Percentiles rank a stretch among this genome's conserved stretches.
Conservation (phyloP, 148 eudicot genomes). For the Rhododendron griersonianum region DNA sequence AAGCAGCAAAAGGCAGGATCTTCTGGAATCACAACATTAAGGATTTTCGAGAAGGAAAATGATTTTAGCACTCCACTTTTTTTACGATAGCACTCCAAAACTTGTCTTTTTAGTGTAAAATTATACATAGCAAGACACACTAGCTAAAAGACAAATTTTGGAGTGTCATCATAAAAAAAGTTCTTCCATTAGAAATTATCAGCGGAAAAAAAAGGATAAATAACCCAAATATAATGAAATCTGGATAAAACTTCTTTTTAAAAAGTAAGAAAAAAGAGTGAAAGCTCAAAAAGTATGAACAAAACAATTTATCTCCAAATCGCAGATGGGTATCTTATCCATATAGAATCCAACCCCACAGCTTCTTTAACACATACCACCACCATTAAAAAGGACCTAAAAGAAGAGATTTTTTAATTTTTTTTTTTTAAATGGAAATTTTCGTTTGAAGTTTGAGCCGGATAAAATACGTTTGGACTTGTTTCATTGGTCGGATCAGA, state of each 20-base stretch:
- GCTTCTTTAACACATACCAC: background rate
- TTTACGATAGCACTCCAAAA: too few species aligned
- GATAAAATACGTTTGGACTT: background rate
- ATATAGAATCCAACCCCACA: background rate
- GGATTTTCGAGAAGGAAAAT: background rate
- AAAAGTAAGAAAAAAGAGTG: background rate
- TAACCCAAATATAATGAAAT: background rate
- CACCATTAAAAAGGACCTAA: background rate
- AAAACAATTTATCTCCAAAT: background rate
- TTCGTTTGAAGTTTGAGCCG: too few species aligned
- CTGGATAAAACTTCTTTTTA: background rate
- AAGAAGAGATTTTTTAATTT: too few species aligned
- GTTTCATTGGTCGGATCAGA: background rate
- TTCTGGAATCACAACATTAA: background rate
- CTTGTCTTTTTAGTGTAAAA: too few species aligned
- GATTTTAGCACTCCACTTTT: too few species aligned
- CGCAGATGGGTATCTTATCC: background rate
- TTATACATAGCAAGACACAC: too few species aligned
- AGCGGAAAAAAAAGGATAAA: background rate
- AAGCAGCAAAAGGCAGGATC: background rate
- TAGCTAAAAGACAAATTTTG: too few species aligned
- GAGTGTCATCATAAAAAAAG: background rate
- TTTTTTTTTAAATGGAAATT: too few species aligned
- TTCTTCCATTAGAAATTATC: background rate
- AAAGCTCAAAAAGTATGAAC: background rate